Base-by-base conservation (phyloP, 257 asterid genomes). In the Pogostemon cablin region DNA sequence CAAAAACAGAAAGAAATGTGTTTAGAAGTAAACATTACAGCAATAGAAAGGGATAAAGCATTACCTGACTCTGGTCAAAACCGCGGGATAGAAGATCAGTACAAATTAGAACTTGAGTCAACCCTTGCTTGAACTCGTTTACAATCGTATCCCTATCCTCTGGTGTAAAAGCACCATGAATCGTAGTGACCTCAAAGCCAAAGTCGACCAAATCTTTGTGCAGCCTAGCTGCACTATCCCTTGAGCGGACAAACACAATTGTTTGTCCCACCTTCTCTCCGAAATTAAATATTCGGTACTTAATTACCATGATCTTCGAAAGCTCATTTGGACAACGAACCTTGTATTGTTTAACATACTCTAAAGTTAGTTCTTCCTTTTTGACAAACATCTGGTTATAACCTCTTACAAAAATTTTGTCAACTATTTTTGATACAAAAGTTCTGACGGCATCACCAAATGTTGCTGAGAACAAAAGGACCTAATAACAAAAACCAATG, bases 11-110 rank as follows among this genome's bases (percentile, higher is more conserved):
- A 6, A 42, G 46, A 43, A 50, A 40, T 40, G 44, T 17, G 41
- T n/a, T n/a, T 35, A 54, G 7, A 40, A 40, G 34, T 39, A 52
- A 9, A 53, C 2, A 25, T 9, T 34, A 41, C 25, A 64, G 47
- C 9, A 53, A 61, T 11, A 62, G 25, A 11, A 9, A 41, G 64
- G 62, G 46, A 8, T 11, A 49, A 63, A n/a, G 70, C 64, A 54
- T 66, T 61, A 91, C 99, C 96, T 87, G 95, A 15, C 80, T 62
- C 83, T 93, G 99, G 78, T 93, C 99, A 80, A 93, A 93, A 44
- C 99, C 97, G 52, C 99, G 89, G 70, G 99, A 88, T 42, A 93
- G 96, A 75, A 93, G 78, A 81, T 93, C 97, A 10, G 99, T 93
- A 58, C 96, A 86, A 69, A 93, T 91, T 58, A 93, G 93, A 73